Evolutionary conservation across 2,329 filamentous ascomycete species (phyloP).

Genomic region (Colletotrichum salicis): DNA sequence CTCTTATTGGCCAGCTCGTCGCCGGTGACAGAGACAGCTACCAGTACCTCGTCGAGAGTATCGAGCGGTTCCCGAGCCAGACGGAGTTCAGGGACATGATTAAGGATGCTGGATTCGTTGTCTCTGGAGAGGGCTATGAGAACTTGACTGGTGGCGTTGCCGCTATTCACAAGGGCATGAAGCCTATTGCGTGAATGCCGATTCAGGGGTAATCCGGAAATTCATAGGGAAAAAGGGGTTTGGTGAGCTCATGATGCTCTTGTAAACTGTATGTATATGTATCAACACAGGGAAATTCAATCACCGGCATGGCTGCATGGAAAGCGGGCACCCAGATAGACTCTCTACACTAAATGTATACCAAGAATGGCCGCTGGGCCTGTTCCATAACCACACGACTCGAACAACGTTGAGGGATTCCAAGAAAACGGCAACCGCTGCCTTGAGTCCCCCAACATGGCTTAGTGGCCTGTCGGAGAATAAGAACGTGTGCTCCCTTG

Average conservation of each 20-base stretch:
- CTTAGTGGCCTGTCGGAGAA: too few relatives aligned
- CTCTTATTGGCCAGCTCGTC: slow-evolving; percentile 93
- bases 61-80: slow-evolving; percentile 91
- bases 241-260: slow-evolving; percentile 4
- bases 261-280: slow-evolving; percentile 30
- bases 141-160: slow-evolving; percentile 93
- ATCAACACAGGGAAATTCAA: slow-evolving; percentile 4
- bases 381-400: background rate
- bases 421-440: background rate
- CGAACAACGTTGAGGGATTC: background rate
- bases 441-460: background rate
- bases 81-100: slow-evolving; percentile 87
- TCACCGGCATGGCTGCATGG: slow-evolving; percentile 2
- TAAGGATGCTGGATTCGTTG: slow-evolving; percentile 82
- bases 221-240: background rate
- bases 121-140: slow-evolving; percentile 86
- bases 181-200: slow-evolving; percentile 62
- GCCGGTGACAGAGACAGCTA: slow-evolving; percentile 95
- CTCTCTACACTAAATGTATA: slow-evolving; percentile 8
- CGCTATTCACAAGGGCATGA: slow-evolving; percentile 96
- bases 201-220: background rate
- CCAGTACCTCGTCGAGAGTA: slow-evolving; percentile 98
- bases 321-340: slow-evolving; percentile 12
- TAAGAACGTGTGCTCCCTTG: too few relatives aligned
- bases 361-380: slow-evolving; percentile 13